Conservation (phyloP, 1,139 yeast genomes). For the Geotrichum histeridarum region DNA sequence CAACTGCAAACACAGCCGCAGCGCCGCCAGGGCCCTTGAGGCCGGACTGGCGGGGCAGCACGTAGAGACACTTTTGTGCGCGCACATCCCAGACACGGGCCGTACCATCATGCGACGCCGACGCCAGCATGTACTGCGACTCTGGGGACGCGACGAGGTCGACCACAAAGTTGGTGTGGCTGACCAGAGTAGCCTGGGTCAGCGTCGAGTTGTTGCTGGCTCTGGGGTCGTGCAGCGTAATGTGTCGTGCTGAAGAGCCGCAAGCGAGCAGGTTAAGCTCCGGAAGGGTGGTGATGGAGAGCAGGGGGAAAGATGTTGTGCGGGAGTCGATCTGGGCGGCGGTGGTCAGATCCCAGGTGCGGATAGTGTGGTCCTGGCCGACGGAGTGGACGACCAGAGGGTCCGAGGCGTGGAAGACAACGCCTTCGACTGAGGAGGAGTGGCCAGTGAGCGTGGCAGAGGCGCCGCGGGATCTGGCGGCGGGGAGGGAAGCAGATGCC, state of each 20-base stretch:
- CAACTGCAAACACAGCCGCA: conserved; percentile 76
- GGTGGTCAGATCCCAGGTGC: conserved; percentile 93
- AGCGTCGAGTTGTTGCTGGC: conserved; percentile 37
- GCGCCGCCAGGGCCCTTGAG: conserved; percentile 23
- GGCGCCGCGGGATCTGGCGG: conserved; percentile 76
- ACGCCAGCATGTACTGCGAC: conserved; percentile 67
- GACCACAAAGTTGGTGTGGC: conserved; percentile 90
- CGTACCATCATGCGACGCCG: conserved; percentile 93
- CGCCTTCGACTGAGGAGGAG: conserved; percentile 67
- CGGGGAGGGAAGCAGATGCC: conserved; percentile 55
- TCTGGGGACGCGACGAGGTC: conserved; percentile 68
- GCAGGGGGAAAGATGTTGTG: conserved; percentile 79
- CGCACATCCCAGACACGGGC: conserved; percentile 95
- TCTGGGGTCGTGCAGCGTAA: conserved; percentile 89
- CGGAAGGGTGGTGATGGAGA: conserved; percentile 63
- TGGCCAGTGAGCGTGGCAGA: conserved; percentile 75
- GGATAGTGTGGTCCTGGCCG: conserved; percentile 89
- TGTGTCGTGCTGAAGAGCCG: conserved; percentile 95
- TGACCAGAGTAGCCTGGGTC: conserved; percentile 65
- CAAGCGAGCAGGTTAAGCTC: conserved; percentile 65
- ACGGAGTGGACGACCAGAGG: conserved; percentile 82
- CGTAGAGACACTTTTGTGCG: conserved; percentile 76
- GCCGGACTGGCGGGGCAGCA: conserved; percentile 64
- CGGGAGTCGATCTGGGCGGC: conserved; percentile 79
- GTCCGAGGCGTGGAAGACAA: conserved; percentile 67